phyloP scores from a whole-genome alignment of 1,139 yeast genomes.

The Hyphopichia pseudoburtonii region DNA sequence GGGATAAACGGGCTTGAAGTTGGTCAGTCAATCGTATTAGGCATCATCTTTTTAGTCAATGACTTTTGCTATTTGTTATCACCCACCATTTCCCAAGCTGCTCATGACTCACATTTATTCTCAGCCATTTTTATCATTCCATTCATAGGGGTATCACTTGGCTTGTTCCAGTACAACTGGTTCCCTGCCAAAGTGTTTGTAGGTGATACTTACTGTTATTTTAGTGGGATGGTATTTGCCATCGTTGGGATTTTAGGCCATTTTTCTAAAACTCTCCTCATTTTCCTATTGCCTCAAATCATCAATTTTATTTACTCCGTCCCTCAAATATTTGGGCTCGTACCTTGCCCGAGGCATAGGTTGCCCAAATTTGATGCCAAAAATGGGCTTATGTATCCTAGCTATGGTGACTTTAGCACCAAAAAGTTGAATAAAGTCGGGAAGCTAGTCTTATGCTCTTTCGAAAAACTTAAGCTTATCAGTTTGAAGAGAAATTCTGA shows the following conservation, averaged over 20 bases:
- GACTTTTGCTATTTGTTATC: conserved; percentile 68
- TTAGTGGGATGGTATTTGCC: conserved; percentile 98
- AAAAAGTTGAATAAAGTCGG: conserved; percentile 15
- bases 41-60: conserved; percentile 66
- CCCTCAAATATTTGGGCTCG: conserved; percentile 82
- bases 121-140: conserved; percentile 82
- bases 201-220: conserved; percentile 97
- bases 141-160: conserved; percentile 80
- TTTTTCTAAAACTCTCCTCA: conserved; percentile 85
- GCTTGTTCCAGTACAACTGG: conserved; percentile 77
- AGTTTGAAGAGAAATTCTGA: conserved; percentile 40
- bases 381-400: conserved; percentile 77
- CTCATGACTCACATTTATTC: conserved; percentile 79
- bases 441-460: conserved; percentile 23
- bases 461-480: conserved; percentile 51
- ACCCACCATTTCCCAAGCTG: conserved; percentile 46
- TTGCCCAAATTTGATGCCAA: conserved; percentile 70
- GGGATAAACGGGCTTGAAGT: conserved; percentile 97
- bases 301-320: conserved; percentile 83
- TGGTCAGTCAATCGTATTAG: conserved; percentile 85
- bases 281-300: conserved; percentile 88
- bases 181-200: conserved; percentile 93
- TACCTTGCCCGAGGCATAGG: conserved; percentile 96
- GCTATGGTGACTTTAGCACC: conserved; percentile 43
- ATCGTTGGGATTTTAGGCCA: conserved; percentile 96